A percentile compares a stretch with the other conserved stretches of the same genome.
phyloP scores from a whole-genome alignment of 2,329 filamentous ascomycete genomes.

The Aureobasidium uvarum region DNA sequence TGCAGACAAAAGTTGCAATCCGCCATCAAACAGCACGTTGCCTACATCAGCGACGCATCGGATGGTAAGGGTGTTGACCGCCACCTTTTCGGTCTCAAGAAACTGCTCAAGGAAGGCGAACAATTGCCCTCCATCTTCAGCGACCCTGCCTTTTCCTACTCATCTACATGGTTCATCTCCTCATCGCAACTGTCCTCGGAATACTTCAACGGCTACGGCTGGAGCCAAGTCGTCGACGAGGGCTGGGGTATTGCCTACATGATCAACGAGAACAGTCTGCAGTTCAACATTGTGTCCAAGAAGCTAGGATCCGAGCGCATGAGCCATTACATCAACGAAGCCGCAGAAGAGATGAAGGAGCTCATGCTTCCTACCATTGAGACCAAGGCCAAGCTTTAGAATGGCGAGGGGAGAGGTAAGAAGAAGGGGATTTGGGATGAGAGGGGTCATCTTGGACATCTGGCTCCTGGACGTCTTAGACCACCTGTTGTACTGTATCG shows the following conservation, averaged over 20 bases:
- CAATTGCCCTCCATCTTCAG: slow-evolving; percentile 78
- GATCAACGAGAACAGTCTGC: slow-evolving; percentile 99
- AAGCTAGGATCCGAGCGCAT: slow-evolving; percentile 84
- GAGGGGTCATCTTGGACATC: background rate
- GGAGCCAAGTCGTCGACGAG: slow-evolving; percentile 95
- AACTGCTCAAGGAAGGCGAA: slow-evolving; percentile 76
- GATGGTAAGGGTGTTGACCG: slow-evolving; percentile 94
- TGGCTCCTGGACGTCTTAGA: slow-evolving; percentile 21
- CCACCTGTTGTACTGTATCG: slow-evolving; percentile 1
- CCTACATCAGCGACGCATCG: slow-evolving; percentile 85
- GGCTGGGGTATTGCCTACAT: slow-evolving; percentile 99
- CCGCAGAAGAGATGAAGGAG: slow-evolving; percentile 84
- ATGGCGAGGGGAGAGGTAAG: background rate
- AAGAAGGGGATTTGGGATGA: slow-evolving; percentile 12
- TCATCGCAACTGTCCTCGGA: slow-evolving; percentile 89
- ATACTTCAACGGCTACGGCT: slow-evolving; percentile 98
- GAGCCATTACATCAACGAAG: slow-evolving; percentile 95
- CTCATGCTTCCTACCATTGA: slow-evolving; percentile 78
- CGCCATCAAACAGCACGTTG: slow-evolving; percentile 76
- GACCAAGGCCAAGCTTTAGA: slow-evolving; percentile 81
- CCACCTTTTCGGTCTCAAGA: slow-evolving; percentile 96
- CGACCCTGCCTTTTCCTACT: slow-evolving; percentile 84
- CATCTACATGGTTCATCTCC: slow-evolving; percentile 82
- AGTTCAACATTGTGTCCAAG: slow-evolving; percentile 98
- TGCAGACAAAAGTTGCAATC: slow-evolving; percentile 75